Conservation (phyloP, 805 yeast species). For the Suhomyces sp. region DNA sequence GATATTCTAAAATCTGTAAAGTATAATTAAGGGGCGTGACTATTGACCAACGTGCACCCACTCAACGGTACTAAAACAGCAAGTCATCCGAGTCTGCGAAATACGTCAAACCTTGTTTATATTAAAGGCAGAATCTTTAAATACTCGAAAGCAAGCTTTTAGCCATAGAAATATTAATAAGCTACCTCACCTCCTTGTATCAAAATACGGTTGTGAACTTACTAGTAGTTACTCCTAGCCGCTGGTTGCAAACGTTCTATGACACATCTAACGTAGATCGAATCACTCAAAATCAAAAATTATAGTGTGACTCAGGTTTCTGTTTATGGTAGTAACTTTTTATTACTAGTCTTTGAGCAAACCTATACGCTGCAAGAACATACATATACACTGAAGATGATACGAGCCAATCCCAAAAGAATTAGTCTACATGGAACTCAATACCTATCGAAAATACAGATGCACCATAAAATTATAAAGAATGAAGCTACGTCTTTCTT, state of each 20-base stretch:
- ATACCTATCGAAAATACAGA: neutral
- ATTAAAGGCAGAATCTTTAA: neutral
- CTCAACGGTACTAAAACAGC: neutral
- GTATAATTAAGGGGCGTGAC: neutral
- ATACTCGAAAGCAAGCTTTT: neutral
- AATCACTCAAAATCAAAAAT: neutral
- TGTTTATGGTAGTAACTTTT: neutral
- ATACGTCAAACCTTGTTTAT: neutral
- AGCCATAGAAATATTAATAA: neutral
- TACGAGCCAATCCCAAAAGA: slow-evolving; percentile 3
- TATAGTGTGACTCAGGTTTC: neutral
- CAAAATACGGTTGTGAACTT: neutral
- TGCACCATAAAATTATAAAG: neutral
- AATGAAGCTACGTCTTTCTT: neutral
- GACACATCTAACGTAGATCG: neutral
- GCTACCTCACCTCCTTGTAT: neutral
- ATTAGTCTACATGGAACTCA: slow-evolving; percentile 1
- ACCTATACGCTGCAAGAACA: neutral
- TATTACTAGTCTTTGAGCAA: neutral
- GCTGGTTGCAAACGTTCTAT: neutral
- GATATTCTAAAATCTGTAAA: neutral
- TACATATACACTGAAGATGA: neutral
- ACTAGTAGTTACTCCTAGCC: neutral
- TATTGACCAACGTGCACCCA: neutral
- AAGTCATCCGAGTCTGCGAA: neutral